These are phyloP conservation scores for Hysterangium stoloniferum DNA, from an alignment of 768 basidiomycete species.

Conservation along the genomic window DNA sequence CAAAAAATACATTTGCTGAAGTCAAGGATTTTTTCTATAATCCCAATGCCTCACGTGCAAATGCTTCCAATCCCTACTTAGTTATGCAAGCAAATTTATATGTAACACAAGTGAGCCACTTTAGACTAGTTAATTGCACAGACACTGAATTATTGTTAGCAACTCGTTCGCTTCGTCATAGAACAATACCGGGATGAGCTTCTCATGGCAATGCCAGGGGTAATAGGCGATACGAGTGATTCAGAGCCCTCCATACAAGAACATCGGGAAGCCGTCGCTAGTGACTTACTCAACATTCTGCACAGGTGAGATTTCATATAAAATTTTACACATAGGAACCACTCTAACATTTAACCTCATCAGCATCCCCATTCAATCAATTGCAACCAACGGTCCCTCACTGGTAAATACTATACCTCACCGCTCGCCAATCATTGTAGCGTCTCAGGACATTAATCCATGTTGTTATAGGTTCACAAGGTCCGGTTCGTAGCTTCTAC, in stretches of 20 bases:
- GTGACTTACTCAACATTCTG: slow-evolving; percentile 78
- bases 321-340: neutral
- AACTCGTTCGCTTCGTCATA: slow-evolving; percentile 88
- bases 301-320: slow-evolving; percentile 46
- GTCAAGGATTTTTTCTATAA: slow-evolving; percentile 90
- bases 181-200: slow-evolving; percentile 91
- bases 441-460: too few species aligned
- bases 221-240: slow-evolving; percentile 42
- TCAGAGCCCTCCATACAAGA: slow-evolving; percentile 33
- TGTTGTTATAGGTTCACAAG: slow-evolving; percentile 71
- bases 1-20: slow-evolving; percentile 78
- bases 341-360: slow-evolving; percentile 11
- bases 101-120: slow-evolving; percentile 69
- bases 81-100: slow-evolving; percentile 91
- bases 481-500: slow-evolving; percentile 92
- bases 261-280: slow-evolving; percentile 77
- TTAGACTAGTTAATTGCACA: neutral
- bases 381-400: slow-evolving; percentile 82
- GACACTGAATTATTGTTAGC: slow-evolving; percentile 35
- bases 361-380: slow-evolving; percentile 89
- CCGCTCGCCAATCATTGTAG: neutral
- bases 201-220: slow-evolving; percentile 56
- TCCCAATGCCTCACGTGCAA: slow-evolving; percentile 77
- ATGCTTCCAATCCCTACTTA: slow-evolving; percentile 82
- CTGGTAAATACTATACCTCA: slow-evolving; percentile 35